A percentile compares a stretch with the other conserved stretches of the same genome.
These are phyloP conservation scores for Moesziomyces antarcticus DNA, from an alignment of 1,284 basidiomycete genomes.

Conservation along the genomic window DNA sequence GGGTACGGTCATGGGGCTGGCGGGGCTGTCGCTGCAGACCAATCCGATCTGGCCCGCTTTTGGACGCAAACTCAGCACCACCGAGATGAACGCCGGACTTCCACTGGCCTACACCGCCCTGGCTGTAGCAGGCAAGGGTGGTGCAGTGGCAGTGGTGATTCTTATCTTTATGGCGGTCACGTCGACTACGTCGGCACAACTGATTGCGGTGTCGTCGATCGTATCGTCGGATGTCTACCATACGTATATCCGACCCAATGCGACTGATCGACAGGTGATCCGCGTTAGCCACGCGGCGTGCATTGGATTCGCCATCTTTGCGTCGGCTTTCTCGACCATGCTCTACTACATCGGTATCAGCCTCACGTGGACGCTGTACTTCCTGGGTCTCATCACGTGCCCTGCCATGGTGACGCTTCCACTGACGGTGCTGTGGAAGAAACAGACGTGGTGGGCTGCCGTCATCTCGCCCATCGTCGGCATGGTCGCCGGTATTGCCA, in stretches of 20 bases:
- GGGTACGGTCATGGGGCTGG: conserved; percentile 57
- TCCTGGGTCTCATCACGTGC: conserved; percentile 60
- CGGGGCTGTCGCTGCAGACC: conserved; percentile 40
- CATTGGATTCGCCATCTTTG: conserved; percentile 58
- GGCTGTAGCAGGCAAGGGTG: conserved; percentile 56
- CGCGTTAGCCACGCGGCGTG: conserved; percentile 43
- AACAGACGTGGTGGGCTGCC: conserved; percentile 53
- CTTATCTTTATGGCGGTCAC: conserved; percentile 63
- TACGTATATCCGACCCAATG: conserved; percentile 52
- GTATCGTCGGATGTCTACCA: conserved; percentile 58
- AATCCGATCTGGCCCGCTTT: conserved; percentile 59
- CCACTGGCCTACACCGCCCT: conserved; percentile 54
- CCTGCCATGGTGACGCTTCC: conserved; percentile 56
- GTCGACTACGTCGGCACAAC: conserved; percentile 55
- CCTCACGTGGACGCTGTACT: conserved; percentile 63
- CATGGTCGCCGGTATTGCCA: conserved; percentile 55
- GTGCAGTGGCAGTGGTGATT: conserved; percentile 59
- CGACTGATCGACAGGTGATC: conserved; percentile 52
- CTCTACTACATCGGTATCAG: conserved; percentile 55
- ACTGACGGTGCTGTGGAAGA: conserved; percentile 61
- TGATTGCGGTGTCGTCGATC: conserved; percentile 59
- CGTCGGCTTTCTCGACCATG: conserved; percentile 43
- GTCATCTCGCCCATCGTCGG: conserved; percentile 50
- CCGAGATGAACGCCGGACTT: conserved; percentile 51
- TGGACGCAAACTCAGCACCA: conserved; percentile 34